These are phyloP conservation scores for Phytophthora meadii DNA, from an alignment of 352 stramenopile genomes.

Conservation along the genomic window DNA sequence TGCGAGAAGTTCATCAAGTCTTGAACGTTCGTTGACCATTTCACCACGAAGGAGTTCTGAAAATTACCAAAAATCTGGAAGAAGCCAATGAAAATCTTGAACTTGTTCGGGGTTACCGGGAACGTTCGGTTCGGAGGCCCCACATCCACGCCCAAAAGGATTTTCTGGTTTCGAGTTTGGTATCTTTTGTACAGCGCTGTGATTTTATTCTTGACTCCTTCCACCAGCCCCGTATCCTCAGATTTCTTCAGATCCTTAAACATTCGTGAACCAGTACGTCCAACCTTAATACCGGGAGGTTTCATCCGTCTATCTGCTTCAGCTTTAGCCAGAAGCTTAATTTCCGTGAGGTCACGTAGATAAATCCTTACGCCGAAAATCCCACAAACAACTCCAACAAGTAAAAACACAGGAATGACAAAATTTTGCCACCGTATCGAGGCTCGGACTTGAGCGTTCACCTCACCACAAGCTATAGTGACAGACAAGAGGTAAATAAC, in stretches of 20 bases:
- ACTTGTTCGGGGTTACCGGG: constrained; percentile 68
- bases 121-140: constrained; percentile 49
- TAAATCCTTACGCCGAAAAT: constrained; percentile 56
- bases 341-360: constrained; percentile 68
- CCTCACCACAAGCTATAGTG: constrained; percentile 57
- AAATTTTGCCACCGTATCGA: constrained; percentile 79
- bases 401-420: constrained; percentile 66
- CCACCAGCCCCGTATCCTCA: constrained; percentile 28
- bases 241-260: constrained; percentile 36
- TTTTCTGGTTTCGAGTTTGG: constrained; percentile 36
- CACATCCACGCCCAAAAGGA: constrained; percentile 69
- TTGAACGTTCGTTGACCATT: constrained; percentile 66
- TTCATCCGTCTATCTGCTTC: constrained; percentile 65
- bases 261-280: constrained; percentile 31
- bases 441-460: constrained; percentile 52
- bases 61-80: constrained; percentile 89
- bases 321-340: constrained; percentile 62
- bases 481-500: neutral
- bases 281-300: constrained; percentile 21
- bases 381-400: constrained; percentile 38
- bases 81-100: constrained; percentile 86
- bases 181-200: constrained; percentile 19
- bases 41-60: constrained; percentile 67
- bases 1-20: constrained; percentile 67
- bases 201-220: constrained; percentile 41